Percentiles rank a stretch among this genome's conserved stretches.
Conservation (phyloP, 2,329 filamentous ascomycete genomes). For the Sarocladium kiliense region DNA sequence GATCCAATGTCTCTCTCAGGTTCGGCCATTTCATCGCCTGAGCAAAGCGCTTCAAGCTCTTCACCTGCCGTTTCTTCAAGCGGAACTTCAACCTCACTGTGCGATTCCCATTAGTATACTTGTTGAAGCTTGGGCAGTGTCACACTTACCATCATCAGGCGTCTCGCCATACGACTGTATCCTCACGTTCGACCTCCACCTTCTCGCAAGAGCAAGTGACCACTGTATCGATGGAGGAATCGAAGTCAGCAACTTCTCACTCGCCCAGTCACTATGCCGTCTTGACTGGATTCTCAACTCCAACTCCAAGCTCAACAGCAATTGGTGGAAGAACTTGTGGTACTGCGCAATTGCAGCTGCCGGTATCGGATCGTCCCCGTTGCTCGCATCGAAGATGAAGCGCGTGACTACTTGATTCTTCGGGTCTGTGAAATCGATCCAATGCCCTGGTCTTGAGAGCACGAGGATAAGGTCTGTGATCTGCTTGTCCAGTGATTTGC, state of each 20-base stretch:
- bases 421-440: slow-evolving; percentile 67
- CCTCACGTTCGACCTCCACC: slow-evolving; percentile 66
- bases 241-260: slow-evolving; percentile 57
- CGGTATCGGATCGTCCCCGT: slow-evolving; percentile 39
- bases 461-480: slow-evolving; percentile 68
- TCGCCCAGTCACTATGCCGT: slow-evolving; percentile 56
- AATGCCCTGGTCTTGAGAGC: slow-evolving; percentile 56
- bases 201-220: slow-evolving; percentile 66
- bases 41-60: slow-evolving; percentile 63
- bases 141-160: slow-evolving; percentile 41
- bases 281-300: slow-evolving; percentile 63
- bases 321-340: slow-evolving; percentile 67
- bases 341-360: slow-evolving; percentile 36
- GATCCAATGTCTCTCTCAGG: slow-evolving; percentile 56
- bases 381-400: slow-evolving; percentile 59
- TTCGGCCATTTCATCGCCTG: slow-evolving; percentile 75
- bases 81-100: slow-evolving; percentile 49
- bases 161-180: slow-evolving; percentile 55
- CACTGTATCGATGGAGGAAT: slow-evolving; percentile 68
- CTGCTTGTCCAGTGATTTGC: slow-evolving; percentile 62
- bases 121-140: neutral
- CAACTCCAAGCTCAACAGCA: slow-evolving; percentile 69
- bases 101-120: neutral
- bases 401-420: slow-evolving; percentile 70
- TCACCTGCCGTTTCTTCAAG: slow-evolving; percentile 62